Evolutionary conservation across 169 alveolate genomes (phyloP).

Genomic region (Sarcocystis neurona): DNA sequence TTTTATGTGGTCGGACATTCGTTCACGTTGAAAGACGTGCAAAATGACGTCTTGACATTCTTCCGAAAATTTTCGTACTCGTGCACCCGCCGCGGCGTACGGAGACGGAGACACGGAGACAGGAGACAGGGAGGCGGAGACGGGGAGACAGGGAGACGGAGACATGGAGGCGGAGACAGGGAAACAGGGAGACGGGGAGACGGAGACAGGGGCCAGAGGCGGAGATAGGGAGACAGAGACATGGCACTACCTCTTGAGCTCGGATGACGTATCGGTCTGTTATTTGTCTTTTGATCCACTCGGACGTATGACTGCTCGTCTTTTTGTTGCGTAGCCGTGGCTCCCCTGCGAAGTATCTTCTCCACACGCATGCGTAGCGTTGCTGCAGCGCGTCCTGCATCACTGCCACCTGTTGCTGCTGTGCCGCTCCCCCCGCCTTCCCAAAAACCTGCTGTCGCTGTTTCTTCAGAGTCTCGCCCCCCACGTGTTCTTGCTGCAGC

Average conservation of each 20-base stretch:
- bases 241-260: conserved; percentile 59
- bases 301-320: conserved; percentile 58
- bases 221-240: background rate
- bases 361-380: background rate
- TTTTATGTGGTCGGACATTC: no score
- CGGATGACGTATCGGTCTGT: conserved; percentile 62
- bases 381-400: no score
- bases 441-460: no score
- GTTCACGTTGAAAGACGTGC: no score
- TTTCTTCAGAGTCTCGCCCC: no score
- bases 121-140: background rate
- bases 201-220: background rate
- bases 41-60: no score
- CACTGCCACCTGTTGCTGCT: no score
- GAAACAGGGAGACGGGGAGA: background rate
- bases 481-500: no score
- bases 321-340: conserved; percentile 22
- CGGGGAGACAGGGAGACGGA: background rate
- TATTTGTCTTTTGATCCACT: conserved; percentile 67
- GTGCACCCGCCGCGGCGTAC: background rate
- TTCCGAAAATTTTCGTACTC: background rate
- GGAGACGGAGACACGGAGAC: background rate
- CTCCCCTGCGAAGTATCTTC: conserved; percentile 1
- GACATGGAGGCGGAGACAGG: background rate
- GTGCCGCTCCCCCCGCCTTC: no score